Evolutionary conservation across 805 yeast genomes (phyloP), one percentile per base, ranked within the genome.

Genomic region (Cyberlindnera bimundalis): DNA sequence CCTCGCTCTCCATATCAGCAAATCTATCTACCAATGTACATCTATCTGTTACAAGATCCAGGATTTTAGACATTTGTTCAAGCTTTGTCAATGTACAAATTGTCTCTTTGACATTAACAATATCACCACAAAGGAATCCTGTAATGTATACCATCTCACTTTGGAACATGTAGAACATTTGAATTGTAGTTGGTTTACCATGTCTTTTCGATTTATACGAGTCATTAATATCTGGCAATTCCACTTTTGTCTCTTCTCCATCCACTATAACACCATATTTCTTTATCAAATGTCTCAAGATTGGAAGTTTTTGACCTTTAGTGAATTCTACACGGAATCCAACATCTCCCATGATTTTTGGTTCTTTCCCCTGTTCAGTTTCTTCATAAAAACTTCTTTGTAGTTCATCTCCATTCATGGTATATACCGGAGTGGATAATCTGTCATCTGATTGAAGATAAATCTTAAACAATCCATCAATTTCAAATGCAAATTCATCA

Each of bases 371-470:
- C 11, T 30, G 21, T 8, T 15, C 16, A 5, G 27, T 21, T 9
- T 17, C 31, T 3, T 18, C 42, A 4, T 26, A 31, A 9, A 17
- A 2, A 13, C 38, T 32, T 26, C 33, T 23, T 12, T 17, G 14
- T 14, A 39, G 5, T 7, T n/a, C 14, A 2, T 41, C 47, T 12
- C 35, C 29, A 13, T 35, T 28, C 25, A 35, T 8, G 1, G 27
- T 14, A 25, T 43, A 43, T 20, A 38, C 18, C 19, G n/a, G 25
- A 2, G 50, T 21, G 3, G 26, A 13, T 2, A 47, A 17, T 15
- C 47, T 30, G 8, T 53, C 60, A 43, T 56, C 60, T 16, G 33
- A 39, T 1, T 38, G 35, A 2, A 56, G 14, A 3, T 39, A 41
- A 2, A 56, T 6, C 21, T 41, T 34, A 24, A 43, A 47, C 20